Conservation (phyloP, 371 early-diverging fungal genomes). For the Mucor piriformis region DNA sequence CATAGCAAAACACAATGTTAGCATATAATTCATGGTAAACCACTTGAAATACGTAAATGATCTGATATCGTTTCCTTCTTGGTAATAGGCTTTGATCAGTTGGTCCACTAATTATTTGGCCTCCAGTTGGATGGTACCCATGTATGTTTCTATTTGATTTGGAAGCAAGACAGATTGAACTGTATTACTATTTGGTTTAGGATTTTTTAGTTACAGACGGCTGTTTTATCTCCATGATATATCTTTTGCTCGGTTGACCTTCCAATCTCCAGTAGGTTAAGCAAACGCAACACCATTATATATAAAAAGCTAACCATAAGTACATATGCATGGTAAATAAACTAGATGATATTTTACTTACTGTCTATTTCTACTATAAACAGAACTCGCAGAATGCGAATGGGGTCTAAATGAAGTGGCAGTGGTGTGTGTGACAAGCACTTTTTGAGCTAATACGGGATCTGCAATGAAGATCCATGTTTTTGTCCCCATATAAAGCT, state of each 20-base stretch:
- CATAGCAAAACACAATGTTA: neutral
- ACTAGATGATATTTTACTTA: too few species aligned
- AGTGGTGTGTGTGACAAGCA: slow-evolving; percentile 18
- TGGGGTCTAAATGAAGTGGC: slow-evolving; percentile 15
- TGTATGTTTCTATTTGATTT: slow-evolving; percentile 5
- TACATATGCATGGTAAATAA: too few species aligned
- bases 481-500: slow-evolving; percentile 16
- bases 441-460: slow-evolving; percentile 23
- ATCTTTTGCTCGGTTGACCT: too few species aligned
- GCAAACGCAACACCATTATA: too few species aligned
- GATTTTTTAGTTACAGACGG: too few species aligned
- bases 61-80: neutral
- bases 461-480: slow-evolving; percentile 17
- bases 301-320: too few species aligned
- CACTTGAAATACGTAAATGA: slow-evolving; percentile 3
- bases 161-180: slow-evolving; percentile 12
- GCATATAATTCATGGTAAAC: slow-evolving; percentile 8
- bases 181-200: too few species aligned
- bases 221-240: neutral
- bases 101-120: neutral
- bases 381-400: neutral
- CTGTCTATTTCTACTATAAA: too few species aligned
- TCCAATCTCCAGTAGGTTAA: too few species aligned
- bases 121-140: slow-evolving; percentile 4
- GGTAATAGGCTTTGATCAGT: neutral